Percentiles rank a stretch among this genome's conserved stretches.
Evolutionary conservation across 257 asterid genomes (phyloP).

Genomic region (Knoxia roxburghii): DNA sequence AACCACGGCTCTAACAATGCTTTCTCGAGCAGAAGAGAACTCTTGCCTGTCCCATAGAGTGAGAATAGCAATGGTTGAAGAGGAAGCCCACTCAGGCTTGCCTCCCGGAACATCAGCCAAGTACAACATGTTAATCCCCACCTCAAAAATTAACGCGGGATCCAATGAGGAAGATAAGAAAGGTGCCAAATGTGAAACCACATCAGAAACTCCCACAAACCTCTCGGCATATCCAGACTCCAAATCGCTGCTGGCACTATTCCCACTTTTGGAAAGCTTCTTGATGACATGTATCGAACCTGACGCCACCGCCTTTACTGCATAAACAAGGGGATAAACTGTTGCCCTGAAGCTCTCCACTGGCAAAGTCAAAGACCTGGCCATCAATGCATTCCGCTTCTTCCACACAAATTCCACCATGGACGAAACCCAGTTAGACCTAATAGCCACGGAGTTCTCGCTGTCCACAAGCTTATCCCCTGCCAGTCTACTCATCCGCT

Average conservation of each 20-base stretch:
- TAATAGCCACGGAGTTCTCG: slow-evolving; percentile 74
- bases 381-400: slow-evolving; percentile 62
- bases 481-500: slow-evolving; percentile 85
- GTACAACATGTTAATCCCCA: slow-evolving; percentile 83
- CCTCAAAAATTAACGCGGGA: slow-evolving; percentile 84
- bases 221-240: slow-evolving; percentile 57
- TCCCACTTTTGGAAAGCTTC: slow-evolving; percentile 54
- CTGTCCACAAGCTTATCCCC: slow-evolving; percentile 89
- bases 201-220: slow-evolving; percentile 78
- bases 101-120: slow-evolving; percentile 96
- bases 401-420: slow-evolving; percentile 79
- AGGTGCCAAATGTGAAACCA: slow-evolving; percentile 83
- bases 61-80: slow-evolving; percentile 73
- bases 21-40: slow-evolving; percentile 85
- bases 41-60: slow-evolving; percentile 96
- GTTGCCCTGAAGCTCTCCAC: slow-evolving; percentile 78
- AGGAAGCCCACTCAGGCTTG: slow-evolving; percentile 92
- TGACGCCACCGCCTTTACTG: slow-evolving; percentile 76
- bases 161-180: slow-evolving; percentile 79
- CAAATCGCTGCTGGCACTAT: slow-evolving; percentile 14
- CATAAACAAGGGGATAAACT: slow-evolving; percentile 65
- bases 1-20: slow-evolving; percentile 87
- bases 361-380: slow-evolving; percentile 65
- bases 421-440: slow-evolving; percentile 75
- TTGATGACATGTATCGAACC: slow-evolving; percentile 67